Base-by-base conservation (phyloP, 225 moss, liverwort and hornwort species). In the Rhytidiadelphus loreus region DNA sequence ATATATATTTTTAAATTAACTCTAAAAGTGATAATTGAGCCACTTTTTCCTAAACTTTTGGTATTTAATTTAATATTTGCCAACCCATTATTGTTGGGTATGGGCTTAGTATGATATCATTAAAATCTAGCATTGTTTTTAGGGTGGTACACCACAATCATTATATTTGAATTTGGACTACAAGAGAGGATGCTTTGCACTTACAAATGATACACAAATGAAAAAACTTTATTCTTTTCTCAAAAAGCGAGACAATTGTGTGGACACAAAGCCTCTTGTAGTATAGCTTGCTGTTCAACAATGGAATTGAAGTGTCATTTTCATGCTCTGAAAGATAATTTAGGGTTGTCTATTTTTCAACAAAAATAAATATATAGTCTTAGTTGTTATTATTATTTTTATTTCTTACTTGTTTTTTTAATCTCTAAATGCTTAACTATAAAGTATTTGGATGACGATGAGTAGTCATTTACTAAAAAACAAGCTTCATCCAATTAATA, bases 71-170 rank as follows among this genome's bases (percentile, higher is more conserved):
- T 9, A 18, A 64, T 32, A 9, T 32, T 33, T 64, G 18, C 2
- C 2, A 0, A 19, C 2, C 4, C 18, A n/a, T 65, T 11, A 10
- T 35, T 35, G 19, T 3, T 65, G 5, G 9, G 3, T 65, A 19
- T 1, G 0, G 1, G 10, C 9, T 64, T 19, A 35, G 11, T 3
- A 35, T 65, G 19, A 35, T 65, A 35, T 65, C 19, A 35, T 65
- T 5, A 35, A 65, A 10, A 63, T 0, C 1, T 32, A 16, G 30
- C 4, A 16, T 32, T 63, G 16, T 63, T 63, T 63, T 0, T 32
- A 3, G 8, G 32, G 32, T 63, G 16, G 16, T 63, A 63, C 64
- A 63, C 18, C 5, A 33, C 33, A 33, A 64, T 33, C 18, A 9
- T 64, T 5, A 33, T 18, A 33, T 18, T 64, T 64, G 33, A 3